These are phyloP conservation scores for Aspergillus tanneri DNA, from an alignment of 2,329 filamentous ascomycete genomes.

Conservation along the genomic window DNA sequence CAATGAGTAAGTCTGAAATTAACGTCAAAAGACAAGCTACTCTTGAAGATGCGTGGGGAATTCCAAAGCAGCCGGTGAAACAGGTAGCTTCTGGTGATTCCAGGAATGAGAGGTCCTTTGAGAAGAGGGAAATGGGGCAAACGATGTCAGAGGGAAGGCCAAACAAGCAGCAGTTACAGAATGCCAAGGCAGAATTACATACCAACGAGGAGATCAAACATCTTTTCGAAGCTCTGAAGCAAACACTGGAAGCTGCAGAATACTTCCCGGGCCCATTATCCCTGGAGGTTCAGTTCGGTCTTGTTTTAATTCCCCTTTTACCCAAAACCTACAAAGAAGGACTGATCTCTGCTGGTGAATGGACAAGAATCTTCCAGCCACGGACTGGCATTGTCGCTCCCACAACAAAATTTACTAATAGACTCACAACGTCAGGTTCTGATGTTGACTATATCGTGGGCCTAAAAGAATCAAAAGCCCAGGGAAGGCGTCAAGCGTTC, in stretches of 20 bases:
- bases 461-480: constrained; percentile 26
- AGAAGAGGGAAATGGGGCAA: not conserved
- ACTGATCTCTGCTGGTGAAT: constrained; percentile 24
- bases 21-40: constrained; percentile 28
- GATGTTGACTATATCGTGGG: constrained; percentile 43
- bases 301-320: constrained; percentile 33
- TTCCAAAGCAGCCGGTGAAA: constrained; percentile 12
- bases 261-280: constrained; percentile 36
- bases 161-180: not conserved
- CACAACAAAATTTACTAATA: constrained; percentile 36
- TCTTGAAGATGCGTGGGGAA: constrained; percentile 32
- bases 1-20: constrained; percentile 16
- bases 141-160: not conserved
- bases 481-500: constrained; percentile 27
- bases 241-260: constrained; percentile 34
- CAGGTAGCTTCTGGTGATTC: not conserved
- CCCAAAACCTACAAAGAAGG: constrained; percentile 22
- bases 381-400: constrained; percentile 26
- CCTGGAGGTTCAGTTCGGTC: constrained; percentile 40
- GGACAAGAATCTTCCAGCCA: constrained; percentile 36
- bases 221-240: constrained; percentile 31
- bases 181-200: constrained; percentile 1
- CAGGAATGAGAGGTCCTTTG: not conserved
- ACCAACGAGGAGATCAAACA: constrained; percentile 17
- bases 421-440: constrained; percentile 40